phyloP scores from a whole-genome alignment of 495 filamentous ascomycete species.

The Bryoglossum gracile region DNA sequence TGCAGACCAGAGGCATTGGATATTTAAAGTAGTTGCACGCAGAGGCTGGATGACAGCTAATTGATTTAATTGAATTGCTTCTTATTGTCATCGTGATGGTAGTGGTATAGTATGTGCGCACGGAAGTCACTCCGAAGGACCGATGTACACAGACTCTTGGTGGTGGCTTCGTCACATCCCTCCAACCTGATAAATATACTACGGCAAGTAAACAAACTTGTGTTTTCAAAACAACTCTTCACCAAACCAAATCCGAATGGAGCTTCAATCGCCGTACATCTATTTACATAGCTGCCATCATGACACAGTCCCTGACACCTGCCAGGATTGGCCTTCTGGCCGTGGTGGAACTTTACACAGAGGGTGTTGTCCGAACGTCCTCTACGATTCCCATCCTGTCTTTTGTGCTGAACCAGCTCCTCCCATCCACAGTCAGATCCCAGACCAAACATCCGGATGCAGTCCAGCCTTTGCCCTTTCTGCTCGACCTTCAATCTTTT shows the following conservation, averaged over 20 bases:
- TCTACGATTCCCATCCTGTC: conserved; percentile 77
- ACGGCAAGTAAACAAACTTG: no score
- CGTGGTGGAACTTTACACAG: conserved; percentile 72
- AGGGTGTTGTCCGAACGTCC: conserved; percentile 62
- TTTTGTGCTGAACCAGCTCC: conserved; percentile 71
- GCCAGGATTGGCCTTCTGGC: conserved; percentile 76
- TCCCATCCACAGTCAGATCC: conserved; percentile 37
- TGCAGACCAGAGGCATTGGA: not conserved
- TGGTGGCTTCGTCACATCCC: no score
- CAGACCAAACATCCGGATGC: conserved; percentile 3
- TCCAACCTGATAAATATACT: no score
- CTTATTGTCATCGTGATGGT: no score
- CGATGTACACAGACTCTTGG: no score
- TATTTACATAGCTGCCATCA: conserved; percentile 26
- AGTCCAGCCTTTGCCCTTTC: conserved; percentile 33
- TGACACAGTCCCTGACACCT: conserved; percentile 78
- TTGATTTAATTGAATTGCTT: no score
- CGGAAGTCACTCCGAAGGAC: no score
- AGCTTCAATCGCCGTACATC: no score
- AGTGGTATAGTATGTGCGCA: no score
- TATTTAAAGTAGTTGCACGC: not conserved
- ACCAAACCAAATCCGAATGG: no score
- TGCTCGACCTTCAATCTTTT: conserved; percentile 58
- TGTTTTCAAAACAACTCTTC: no score
- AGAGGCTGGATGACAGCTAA: not conserved